Base-by-base conservation (phyloP, 2,329 filamentous ascomycete species). In the Penicillium brevicompactum region DNA sequence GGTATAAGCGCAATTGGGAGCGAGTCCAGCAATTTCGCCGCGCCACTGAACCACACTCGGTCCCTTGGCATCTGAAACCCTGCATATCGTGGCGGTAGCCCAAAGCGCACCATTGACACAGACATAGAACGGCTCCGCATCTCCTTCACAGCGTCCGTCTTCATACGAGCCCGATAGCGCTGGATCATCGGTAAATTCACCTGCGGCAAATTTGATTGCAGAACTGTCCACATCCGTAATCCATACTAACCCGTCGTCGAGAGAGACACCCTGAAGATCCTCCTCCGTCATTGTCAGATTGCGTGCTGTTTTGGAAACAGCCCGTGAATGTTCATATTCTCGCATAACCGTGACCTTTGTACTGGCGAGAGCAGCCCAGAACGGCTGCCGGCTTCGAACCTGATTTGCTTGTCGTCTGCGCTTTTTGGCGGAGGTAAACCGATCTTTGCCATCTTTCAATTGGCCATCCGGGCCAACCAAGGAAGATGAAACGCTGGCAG, bases 341-440 rank as follows among this genome's bases (percentile, higher is more conserved):
- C 96, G 94, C 70, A 95, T 87, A 76, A 96, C 91, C 66, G 94
- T 93, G 71, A 97, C 92, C 81, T 97, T 97, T 70, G 92, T 96
- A 77, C 91, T 96, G 49, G 92, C 92, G 65, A 97, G 84, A 46
- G 92, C 92, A 61, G 92, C 91, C 92, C 92, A 97, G 62, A 97
- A 84, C 46, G 92, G 92, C 76, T 97, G 92, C 70, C 91, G 87
- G 72, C 91, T 90, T 73, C 92, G 84, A 63, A 96, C 91, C 74
- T 94, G 90, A 55, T 91, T 92, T 70, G 90, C 93, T 76, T 96
- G 91, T 77, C 94, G 93, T 76, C 89, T 86, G 77, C 90, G 89
- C 78, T 91, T 94, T 76, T 94, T 95, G 60, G 83, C 85, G 62
- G 75, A 78, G 70, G 86, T 78, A 77, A 84, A 70, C 74, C 77